Base-by-base conservation (phyloP, 2,329 filamentous ascomycete genomes). In the Coniella vitis region DNA sequence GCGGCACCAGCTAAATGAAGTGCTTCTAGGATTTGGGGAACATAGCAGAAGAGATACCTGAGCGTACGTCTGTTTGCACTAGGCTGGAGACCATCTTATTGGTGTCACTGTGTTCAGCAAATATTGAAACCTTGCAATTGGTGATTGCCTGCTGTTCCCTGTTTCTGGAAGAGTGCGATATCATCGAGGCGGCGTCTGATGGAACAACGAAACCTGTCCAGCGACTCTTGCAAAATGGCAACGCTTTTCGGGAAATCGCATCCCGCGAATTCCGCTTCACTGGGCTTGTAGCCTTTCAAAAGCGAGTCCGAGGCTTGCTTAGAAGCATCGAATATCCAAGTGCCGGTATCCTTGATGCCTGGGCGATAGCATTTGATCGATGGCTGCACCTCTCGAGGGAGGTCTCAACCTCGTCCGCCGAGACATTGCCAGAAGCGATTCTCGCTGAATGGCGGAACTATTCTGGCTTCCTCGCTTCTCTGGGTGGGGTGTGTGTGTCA, bases 281-380 rank as follows among this genome's bases (percentile, higher is more conserved):
- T 7, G 83, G 83, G 1, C 65, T 84, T 7, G 83, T 86, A 10
- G 83, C 82, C 2, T 86, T 86, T 58, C 83, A 86, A 56, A 85
- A 84, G 58, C 73, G 82, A 36, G 72, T 82, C 29, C 74, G 82
- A 38, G 71, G 72, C 12, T 69, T 85, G 29, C 61, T 86, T 19
- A 70, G 79, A 20, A 74, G 74, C 41, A 77, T 85, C 67, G 73
- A 78, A 42, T 76, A 75, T 54, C 83, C 83, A 17, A 83, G 79
- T 10, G 68, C 70, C n/a, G 81, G 81, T n/a, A 84, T 86, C 45
- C 65, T 86, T 22, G 74, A 76, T 48, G 81, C 83, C 3, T 86
- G 83, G 83, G 80, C 84, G 56, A 69, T 71, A 16, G 79, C 80
- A 1, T 85, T 86, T 56, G 75, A 83, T 25, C 74, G 73, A 49